A percentile compares a stretch with the other conserved stretches of the same genome.
Evolutionary conservation across 257 asterid genomes (phyloP).

Genomic region (Solanum peruvianum): DNA sequence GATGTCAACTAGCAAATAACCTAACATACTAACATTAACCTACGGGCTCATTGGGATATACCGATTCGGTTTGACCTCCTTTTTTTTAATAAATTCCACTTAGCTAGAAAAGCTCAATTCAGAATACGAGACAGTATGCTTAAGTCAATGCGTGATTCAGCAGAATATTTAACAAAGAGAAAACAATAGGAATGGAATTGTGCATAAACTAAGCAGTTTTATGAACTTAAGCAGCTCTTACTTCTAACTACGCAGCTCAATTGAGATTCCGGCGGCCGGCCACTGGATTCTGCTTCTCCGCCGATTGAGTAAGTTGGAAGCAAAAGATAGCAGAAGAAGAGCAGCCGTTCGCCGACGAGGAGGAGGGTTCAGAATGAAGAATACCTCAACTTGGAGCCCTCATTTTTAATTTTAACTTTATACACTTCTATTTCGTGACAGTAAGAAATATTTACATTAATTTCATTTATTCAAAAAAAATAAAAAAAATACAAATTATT

Average conservation of each 20-base stretch:
- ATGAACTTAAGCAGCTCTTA: not conserved
- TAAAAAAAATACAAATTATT: not conserved
- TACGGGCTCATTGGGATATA: not conserved
- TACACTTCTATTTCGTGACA: not conserved
- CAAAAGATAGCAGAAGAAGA: not conserved
- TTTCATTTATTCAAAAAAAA: not conserved
- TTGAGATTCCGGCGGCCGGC: not conserved
- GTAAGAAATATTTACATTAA: not conserved
- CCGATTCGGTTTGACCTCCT: not conserved
- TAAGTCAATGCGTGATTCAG: not conserved
- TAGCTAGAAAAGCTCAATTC: not conserved
- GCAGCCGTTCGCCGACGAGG: not conserved
- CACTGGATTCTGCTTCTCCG: not conserved
- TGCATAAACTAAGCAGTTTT: not conserved
- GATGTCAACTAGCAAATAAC: not conserved
- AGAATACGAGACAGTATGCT: not conserved
- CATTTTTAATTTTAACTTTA: not conserved
- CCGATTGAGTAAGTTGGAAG: not conserved
- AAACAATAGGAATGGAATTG: not conserved
- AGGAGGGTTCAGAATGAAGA: not conserved
- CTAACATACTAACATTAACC: not conserved
- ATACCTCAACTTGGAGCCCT: not conserved
- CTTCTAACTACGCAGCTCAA: not conserved
- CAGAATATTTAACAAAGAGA: not conserved
- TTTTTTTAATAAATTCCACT: not conserved